A percentile compares a stretch with the other conserved stretches of the same genome.
phyloP scores from a whole-genome alignment of 257 asterid species.

The Verbascum thapsus region DNA sequence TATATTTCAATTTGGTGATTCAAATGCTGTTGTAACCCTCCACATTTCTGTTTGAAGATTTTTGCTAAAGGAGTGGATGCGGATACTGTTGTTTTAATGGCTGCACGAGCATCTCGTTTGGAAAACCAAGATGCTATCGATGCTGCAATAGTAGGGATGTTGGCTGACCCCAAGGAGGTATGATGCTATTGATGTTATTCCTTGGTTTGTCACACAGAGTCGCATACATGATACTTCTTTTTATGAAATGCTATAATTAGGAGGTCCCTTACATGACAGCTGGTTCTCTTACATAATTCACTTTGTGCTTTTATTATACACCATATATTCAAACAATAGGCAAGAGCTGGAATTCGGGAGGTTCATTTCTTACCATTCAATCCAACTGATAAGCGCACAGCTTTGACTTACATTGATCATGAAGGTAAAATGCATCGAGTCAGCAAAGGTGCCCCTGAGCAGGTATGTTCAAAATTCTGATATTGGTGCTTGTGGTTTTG shows the following conservation, averaged over 20 bases:
- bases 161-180: slow-evolving; percentile 83
- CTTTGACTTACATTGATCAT: slow-evolving; percentile 68
- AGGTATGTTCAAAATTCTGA: slow-evolving; percentile 50
- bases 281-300: slow-evolving; percentile 17
- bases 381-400: slow-evolving; percentile 92
- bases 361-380: slow-evolving; percentile 89
- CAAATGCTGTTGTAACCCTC: slow-evolving; percentile 17
- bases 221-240: not conserved
- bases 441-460: slow-evolving; percentile 98
- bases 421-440: slow-evolving; percentile 81
- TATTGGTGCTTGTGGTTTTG: slow-evolving; percentile 11
- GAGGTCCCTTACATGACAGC: not conserved
- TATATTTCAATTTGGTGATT: not conserved
- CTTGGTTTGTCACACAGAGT: slow-evolving; percentile 1
- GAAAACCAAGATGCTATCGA: slow-evolving; percentile 93
- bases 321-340: slow-evolving; percentile 44
- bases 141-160: slow-evolving; percentile 76
- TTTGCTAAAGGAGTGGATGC: slow-evolving; percentile 68
- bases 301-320: slow-evolving; percentile 11
- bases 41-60: slow-evolving; percentile 35
- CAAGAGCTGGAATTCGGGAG: slow-evolving; percentile 90
- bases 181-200: not conserved
- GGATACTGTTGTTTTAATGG: slow-evolving; percentile 79
- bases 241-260: slow-evolving; percentile 7
- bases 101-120: slow-evolving; percentile 83